A percentile compares a stretch with the other conserved stretches of the same genome.
These are phyloP conservation scores for Wickerhamomyces sp. DNA, from an alignment of 1,139 yeast species.

Conservation along the genomic window DNA sequence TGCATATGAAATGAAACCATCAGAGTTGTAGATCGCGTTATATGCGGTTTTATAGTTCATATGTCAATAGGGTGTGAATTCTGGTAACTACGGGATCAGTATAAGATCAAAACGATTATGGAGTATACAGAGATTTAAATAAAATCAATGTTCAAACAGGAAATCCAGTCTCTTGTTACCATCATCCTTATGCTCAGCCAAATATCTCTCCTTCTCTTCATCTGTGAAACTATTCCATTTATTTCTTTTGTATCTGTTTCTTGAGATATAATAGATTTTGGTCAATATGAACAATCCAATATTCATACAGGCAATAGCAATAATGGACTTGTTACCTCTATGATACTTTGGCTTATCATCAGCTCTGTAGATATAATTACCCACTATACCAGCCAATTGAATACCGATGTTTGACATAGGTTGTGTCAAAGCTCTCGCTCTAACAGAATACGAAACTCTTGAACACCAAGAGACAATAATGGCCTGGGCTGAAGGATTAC, in stretches of 20 bases:
- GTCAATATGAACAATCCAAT: constrained; percentile 24
- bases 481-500: constrained; percentile 43
- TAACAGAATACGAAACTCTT: constrained; percentile 52
- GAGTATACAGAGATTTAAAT: constrained; percentile 3
- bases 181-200: constrained; percentile 32
- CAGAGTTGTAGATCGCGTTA: too few species aligned
- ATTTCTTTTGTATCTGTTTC: constrained; percentile 34
- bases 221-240: constrained; percentile 37
- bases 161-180: constrained; percentile 47
- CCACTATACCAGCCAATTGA: constrained; percentile 49
- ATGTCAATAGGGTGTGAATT: too few species aligned
- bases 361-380: constrained; percentile 48
- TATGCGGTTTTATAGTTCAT: too few species aligned
- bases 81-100: too few species aligned
- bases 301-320: constrained; percentile 33
- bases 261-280: constrained; percentile 34
- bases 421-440: constrained; percentile 54
- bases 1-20: too few species aligned
- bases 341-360: constrained; percentile 56
- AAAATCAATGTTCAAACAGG: constrained; percentile 15
- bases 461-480: constrained; percentile 57
- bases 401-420: constrained; percentile 60
- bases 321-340: constrained; percentile 44
- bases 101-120: too few species aligned
- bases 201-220: constrained; percentile 36